Evolutionary conservation across 129 eudicot species (phyloP).

Genomic region (Apium graveolens): DNA sequence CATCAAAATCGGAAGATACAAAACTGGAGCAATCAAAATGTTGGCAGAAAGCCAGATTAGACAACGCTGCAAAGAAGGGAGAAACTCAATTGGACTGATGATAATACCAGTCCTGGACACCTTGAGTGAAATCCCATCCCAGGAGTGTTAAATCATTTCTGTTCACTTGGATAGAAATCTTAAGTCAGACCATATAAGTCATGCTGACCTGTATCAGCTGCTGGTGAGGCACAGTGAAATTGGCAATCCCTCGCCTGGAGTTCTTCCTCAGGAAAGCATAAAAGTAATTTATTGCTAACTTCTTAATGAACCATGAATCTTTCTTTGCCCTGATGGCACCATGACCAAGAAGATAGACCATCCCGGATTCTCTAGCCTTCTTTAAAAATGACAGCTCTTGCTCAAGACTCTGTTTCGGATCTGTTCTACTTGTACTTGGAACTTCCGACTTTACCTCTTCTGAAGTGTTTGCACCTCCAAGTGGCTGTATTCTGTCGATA

Average conservation of each 20-base stretch:
- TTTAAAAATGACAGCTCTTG: constrained; percentile 72
- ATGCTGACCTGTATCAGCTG: constrained; percentile 82
- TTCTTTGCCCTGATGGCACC: constrained; percentile 84
- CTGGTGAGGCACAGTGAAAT: constrained; percentile 85
- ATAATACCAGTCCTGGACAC: neutral
- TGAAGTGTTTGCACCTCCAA: constrained; percentile 51
- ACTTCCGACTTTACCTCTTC: constrained; percentile 31
- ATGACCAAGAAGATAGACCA: constrained; percentile 93
- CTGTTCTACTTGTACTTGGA: constrained; percentile 17
- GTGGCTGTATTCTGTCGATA: constrained; percentile 27
- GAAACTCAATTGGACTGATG: neutral
- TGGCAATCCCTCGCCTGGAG: constrained; percentile 78
- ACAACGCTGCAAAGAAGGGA: neutral
- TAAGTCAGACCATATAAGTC: constrained; percentile 73
- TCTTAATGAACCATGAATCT: constrained; percentile 88
- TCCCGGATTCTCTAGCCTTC: constrained; percentile 80
- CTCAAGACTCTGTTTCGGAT: constrained; percentile 66
- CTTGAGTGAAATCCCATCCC: neutral
- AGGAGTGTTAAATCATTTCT: neutral
- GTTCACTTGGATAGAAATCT: neutral
- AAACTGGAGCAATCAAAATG: constrained; percentile 4
- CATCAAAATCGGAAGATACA: neutral
- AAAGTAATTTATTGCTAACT: constrained; percentile 77
- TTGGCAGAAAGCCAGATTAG: no score
- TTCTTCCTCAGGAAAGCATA: constrained; percentile 84